These are phyloP conservation scores for Lepidopterella palustris DNA, from an alignment of 495 filamentous ascomycete genomes.

Conservation along the genomic window DNA sequence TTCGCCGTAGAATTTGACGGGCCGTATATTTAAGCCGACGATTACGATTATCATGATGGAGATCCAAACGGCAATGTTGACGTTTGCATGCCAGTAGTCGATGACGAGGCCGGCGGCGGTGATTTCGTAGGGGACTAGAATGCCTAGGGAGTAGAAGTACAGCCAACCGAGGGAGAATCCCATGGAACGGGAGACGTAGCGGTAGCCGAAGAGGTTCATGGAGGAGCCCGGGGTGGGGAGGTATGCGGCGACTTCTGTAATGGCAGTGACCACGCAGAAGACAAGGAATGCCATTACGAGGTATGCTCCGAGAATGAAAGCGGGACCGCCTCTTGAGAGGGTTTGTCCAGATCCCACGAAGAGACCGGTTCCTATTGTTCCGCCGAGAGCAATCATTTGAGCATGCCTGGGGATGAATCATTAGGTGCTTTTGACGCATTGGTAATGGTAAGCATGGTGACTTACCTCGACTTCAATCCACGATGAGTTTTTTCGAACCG, in stretches of 20 bases:
- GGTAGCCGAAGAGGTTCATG: conserved; percentile 41
- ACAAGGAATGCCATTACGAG: conserved; percentile 31
- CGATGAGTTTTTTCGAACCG: conserved; percentile 24
- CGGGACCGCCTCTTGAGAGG: conserved; percentile 53
- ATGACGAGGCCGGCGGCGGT: conserved; percentile 42
- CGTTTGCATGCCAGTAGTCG: conserved; percentile 49
- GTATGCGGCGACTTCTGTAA: conserved; percentile 39
- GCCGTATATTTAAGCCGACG: conserved; percentile 29
- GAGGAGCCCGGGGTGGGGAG: conserved; percentile 38
- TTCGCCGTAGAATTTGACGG: conserved; percentile 47
- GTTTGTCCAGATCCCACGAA: conserved; percentile 57
- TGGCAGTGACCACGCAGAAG: conserved; percentile 33
- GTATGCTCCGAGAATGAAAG: conserved; percentile 50
- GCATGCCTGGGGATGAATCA: conserved; percentile 18
- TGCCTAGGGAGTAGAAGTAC: conserved; percentile 38
- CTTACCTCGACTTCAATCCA: conserved; percentile 28
- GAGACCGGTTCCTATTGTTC: conserved; percentile 47
- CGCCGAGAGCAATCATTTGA: conserved; percentile 34
- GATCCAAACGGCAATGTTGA: conserved; percentile 56
- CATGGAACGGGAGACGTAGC: conserved; percentile 45
- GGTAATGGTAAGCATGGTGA: not conserved
- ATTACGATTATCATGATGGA: conserved; percentile 42
- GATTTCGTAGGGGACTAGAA: conserved; percentile 36
- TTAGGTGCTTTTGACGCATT: not conserved
- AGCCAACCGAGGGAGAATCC: conserved; percentile 45